Evolutionary conservation across 192 early-diverging fungal genomes (phyloP), one percentile per base, ranked within the genome.

Genomic region (Jimgerdemannia flammicorona): DNA sequence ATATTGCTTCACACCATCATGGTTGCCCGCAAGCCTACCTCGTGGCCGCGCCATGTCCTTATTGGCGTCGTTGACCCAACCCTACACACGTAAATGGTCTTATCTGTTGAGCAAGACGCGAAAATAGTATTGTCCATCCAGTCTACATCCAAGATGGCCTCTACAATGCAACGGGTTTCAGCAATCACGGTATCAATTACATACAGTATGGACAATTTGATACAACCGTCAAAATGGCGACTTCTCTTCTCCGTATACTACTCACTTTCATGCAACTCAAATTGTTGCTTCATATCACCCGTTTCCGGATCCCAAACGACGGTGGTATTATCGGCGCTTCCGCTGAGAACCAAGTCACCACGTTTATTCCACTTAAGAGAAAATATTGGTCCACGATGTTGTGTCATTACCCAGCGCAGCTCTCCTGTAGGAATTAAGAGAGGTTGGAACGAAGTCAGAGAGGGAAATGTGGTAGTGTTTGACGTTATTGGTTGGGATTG

Each of bases 91-190:
- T 87, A 91, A 3, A 99, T 91, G 7, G 85, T 84, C 64, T 89
- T 89, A 79, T 99, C 97, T 17, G 86, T 86, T 43, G 94, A 93
- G 72, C 92, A 94, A 0, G 94, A 94, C 4, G 97, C 96, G 87
- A 98, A 95, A 7, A 94, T 99, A 1, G 84, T 80, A 79, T 96
- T 92, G 78, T 99, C 95, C 71, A 90, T 86, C 97, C 97, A 99
- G 81, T 96, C 97, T 8, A 95, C 89, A 81, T 97, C 95, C 69
- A 97, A 80, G 10, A 93, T 89, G 3, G 91, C 87, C 19, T 77
- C 90, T 71, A 69, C 40, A 44, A 54, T 11, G 11, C 59, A 17
- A 18, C 59, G 43, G 14, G 19, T 72, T 42, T 20, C 29, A 17
- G 14, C 11, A 54, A 59, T 59, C 8, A 59, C 49, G 1, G 29